Evolutionary conservation across 305 asterid genomes (phyloP), one percentile per base, ranked within the genome.

Genomic region (Fraxinus greggii): DNA sequence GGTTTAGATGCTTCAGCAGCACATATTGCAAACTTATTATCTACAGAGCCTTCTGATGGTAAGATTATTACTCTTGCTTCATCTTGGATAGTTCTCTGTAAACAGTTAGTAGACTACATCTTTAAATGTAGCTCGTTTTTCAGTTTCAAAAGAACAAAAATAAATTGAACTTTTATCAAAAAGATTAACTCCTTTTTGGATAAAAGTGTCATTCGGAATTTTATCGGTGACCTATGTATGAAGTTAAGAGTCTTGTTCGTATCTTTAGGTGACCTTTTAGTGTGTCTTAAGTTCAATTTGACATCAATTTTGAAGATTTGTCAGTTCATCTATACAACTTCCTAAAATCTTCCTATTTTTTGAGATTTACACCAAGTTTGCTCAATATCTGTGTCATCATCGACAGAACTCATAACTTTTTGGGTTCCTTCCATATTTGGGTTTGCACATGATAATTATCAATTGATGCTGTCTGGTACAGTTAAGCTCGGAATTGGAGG

Each of bases 401-500:
- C n/a, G 7, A 63, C 3, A 26, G 33, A 63, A 23, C 24, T 63
- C 59, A 24, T 24, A 26, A 3, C 7, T 10, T 67, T 61, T 65
- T n/a, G 59, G 35, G 82, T 17, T 17, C 72, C 56, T 51, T 67
- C 21, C 9, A 1, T 28, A 67, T 26, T 10, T 26, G 56, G 36
- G 70, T 36, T 70, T 33, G 81, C 75, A 36, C 67, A 32, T 45
- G 26, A n/a, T 74, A 83, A 29, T 40, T 6, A 61, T n/a, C 6
- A 79, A 24, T 63, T 73, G 32, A 5, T 33, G 35, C 21, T 56
- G 65, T 35, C 35, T 17, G 6, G 72, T 79, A 86, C 91, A 94
- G 97, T 95, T 83, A 95, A 92, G 88, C 96, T 94, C 82, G 99
- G 98, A 5, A 89, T 95, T 24, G 99, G 97, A 80, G 99, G 99